Conservation (phyloP, 129 eudicot species). For the Centaurea solstitialis region DNA sequence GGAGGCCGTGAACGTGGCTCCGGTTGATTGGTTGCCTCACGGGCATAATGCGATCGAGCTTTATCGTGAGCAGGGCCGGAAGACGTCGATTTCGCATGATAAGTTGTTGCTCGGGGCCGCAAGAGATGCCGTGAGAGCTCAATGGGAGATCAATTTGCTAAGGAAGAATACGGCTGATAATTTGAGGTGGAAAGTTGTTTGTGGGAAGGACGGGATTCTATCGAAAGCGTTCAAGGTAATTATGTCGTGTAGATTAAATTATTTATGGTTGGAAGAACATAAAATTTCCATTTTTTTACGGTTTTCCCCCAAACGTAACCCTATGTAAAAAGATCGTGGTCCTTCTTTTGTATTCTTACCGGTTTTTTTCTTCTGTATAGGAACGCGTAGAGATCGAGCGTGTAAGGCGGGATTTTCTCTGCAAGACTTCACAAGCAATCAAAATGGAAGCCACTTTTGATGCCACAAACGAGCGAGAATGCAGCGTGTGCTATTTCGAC, state of each 20-base stretch:
- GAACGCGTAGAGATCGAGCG: slow-evolving; percentile 85
- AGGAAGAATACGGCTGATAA: slow-evolving; percentile 56
- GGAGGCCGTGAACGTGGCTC: slow-evolving; percentile 97
- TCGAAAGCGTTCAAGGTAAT: slow-evolving; percentile 81
- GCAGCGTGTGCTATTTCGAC: slow-evolving; percentile 88
- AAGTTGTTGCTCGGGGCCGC: slow-evolving; percentile 94
- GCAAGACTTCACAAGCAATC: slow-evolving; percentile 57
- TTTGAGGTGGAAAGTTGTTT: slow-evolving; percentile 81
- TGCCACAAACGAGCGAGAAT: slow-evolving; percentile 83
- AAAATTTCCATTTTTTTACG: no score
- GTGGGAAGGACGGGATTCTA: slow-evolving; percentile 90
- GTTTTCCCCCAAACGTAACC: no score
- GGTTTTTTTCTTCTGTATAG: slow-evolving; percentile 34
- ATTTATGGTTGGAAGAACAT: no score
- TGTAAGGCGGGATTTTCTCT: slow-evolving; percentile 79
- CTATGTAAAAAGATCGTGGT: no score
- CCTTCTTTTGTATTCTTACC: neutral
- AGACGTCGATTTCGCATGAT: slow-evolving; percentile 94
- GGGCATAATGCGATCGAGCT: slow-evolving; percentile 87
- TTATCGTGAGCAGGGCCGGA: slow-evolving; percentile 76
- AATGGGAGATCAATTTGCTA: slow-evolving; percentile 86
- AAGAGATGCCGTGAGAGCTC: slow-evolving; percentile 95
- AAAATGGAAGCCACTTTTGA: slow-evolving; percentile 93
- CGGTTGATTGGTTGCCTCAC: slow-evolving; percentile 96
- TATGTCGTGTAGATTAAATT: no score